Conservation (phyloP, 352 stramenopile genomes). For the Globisporangium lucens region DNA sequence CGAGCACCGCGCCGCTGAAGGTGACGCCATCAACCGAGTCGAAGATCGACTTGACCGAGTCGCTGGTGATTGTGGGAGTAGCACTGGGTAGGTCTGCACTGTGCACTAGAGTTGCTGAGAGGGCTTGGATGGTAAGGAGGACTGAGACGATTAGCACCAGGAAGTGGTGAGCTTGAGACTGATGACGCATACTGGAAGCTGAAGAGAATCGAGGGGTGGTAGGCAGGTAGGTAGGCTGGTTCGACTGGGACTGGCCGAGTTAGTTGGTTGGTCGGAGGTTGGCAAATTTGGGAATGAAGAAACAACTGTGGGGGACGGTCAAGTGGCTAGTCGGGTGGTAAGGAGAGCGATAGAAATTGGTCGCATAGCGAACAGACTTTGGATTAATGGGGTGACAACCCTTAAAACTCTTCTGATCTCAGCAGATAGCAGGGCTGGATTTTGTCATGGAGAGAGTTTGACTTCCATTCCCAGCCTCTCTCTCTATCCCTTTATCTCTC, state of each 20-base stretch:
- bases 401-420: neutral
- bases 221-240: too few species aligned
- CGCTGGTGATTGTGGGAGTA: neutral
- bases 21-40: slow-evolving; percentile 32
- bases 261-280: neutral
- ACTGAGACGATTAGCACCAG: neutral
- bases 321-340: neutral
- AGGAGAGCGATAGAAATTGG: too few species aligned
- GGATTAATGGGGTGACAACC: too few species aligned
- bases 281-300: neutral
- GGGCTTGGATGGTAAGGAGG: neutral
- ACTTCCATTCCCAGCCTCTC: neutral
- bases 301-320: neutral
- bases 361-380: too few species aligned
- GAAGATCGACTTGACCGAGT: slow-evolving; percentile 29
- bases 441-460: neutral
- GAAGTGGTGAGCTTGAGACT: neutral
- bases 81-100: neutral
- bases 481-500: neutral
- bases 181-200: neutral
- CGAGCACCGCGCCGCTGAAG: slow-evolving; percentile 33
- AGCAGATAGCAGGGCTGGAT: neutral
- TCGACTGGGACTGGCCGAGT: neutral
- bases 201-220: neutral
- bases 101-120: neutral